Evolutionary conservation across 306 rosid species (phyloP).

Genomic region (Styphnolobium japonicum): DNA sequence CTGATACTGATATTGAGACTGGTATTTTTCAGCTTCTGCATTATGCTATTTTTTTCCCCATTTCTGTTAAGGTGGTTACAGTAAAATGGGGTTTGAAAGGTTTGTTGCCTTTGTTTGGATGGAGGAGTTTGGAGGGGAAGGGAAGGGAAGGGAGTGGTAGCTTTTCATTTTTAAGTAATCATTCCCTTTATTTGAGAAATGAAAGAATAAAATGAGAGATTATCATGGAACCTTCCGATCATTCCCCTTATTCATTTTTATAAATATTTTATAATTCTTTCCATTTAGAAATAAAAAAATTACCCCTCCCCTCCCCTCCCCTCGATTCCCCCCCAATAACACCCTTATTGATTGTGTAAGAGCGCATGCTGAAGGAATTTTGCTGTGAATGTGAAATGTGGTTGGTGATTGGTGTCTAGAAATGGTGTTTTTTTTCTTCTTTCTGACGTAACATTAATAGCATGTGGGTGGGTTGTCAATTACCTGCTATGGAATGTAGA

Average conservation of each 20-base stretch:
- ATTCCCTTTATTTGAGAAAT: too few species aligned
- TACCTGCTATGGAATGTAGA: background rate
- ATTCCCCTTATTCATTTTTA: too few species aligned
- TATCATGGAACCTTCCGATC: too few species aligned
- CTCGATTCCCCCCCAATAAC: too few species aligned
- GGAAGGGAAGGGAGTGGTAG: too few species aligned
- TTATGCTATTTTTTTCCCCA: background rate
- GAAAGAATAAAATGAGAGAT: too few species aligned
- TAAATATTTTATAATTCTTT: too few species aligned
- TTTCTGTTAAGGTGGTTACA: background rate
- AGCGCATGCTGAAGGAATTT: background rate
- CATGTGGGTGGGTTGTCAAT: background rate
- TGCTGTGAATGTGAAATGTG: background rate
- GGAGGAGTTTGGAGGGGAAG: too few species aligned
- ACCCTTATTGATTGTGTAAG: background rate
- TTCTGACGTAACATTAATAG: background rate
- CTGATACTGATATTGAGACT: constrained; percentile 96
- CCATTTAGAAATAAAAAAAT: too few species aligned
- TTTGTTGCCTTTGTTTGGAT: background rate
- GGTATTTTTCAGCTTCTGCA: constrained; percentile 44
- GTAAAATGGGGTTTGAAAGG: background rate
- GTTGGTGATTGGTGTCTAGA: background rate
- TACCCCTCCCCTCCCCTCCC: too few species aligned
- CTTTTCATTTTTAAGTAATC: too few species aligned
- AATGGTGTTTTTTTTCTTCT: too few species aligned